These are phyloP conservation scores for Polyplosphaeria fusca DNA, from an alignment of 495 filamentous ascomycete genomes.

Conservation along the genomic window DNA sequence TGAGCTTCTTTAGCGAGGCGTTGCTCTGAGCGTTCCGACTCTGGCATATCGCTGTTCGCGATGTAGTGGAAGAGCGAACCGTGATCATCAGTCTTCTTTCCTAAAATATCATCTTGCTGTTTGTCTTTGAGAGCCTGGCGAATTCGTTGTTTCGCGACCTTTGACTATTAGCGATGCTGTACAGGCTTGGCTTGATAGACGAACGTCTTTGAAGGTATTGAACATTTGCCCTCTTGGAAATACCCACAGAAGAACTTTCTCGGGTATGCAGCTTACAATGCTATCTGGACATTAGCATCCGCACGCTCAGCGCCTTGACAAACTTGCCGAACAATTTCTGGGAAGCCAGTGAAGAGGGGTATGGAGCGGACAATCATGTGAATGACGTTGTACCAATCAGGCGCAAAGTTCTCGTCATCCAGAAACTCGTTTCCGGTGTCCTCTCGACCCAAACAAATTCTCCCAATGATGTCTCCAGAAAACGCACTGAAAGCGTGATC, in stretches of 20 bases:
- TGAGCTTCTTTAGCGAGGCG: conserved; percentile 38
- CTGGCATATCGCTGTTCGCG: conserved; percentile 8
- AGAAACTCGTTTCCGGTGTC: neutral
- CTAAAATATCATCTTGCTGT: neutral
- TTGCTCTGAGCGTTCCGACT: conserved; percentile 32
- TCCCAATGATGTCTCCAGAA: conserved; percentile 13
- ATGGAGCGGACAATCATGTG: neutral
- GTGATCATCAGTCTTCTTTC: neutral
- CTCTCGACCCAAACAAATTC: conserved; percentile 3
- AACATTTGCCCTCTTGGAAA: neutral
- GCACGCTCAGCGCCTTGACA: neutral
- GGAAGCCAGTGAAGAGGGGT: conserved; percentile 6
- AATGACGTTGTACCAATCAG: conserved; percentile 6
- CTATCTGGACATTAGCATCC: too few species aligned
- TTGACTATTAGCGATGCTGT: too few species aligned
- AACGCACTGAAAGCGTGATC: conserved; percentile 9
- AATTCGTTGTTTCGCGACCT: neutral
- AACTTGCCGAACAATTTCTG: conserved; percentile 3
- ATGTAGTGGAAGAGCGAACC: conserved; percentile 3
- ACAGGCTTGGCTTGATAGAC: neutral
- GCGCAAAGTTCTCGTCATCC: conserved; percentile 10
- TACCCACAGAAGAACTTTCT: neutral
- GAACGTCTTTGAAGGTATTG: neutral
- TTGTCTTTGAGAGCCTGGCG: too few species aligned
- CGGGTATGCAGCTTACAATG: too few species aligned